Evolutionary conservation across 225 moss, liverwort and hornwort species (phyloP).

Genomic region (Takakia lepidozioides): DNA sequence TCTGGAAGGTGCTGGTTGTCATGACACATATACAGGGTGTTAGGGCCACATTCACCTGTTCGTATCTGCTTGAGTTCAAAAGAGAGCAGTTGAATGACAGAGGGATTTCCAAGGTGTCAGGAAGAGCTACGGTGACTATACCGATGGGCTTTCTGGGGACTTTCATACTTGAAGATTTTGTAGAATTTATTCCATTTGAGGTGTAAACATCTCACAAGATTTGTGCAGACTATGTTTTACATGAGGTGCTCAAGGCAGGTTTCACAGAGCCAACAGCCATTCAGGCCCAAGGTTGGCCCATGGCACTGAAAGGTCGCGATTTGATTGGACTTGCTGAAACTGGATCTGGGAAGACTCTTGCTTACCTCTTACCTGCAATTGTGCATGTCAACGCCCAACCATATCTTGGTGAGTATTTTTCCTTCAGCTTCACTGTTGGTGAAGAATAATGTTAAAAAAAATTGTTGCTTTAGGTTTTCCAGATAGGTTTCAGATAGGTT

Average conservation of each 20-base stretch:
- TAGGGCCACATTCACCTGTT: too few relatives aligned
- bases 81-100: too few relatives aligned
- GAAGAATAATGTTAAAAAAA: neutral
- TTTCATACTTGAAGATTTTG: too few relatives aligned
- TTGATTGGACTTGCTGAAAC: slow-evolving; percentile 81
- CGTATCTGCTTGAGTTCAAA: too few relatives aligned
- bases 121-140: too few relatives aligned
- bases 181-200: too few relatives aligned
- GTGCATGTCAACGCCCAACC: slow-evolving; percentile 94
- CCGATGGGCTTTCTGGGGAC: too few relatives aligned
- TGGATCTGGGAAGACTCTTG: slow-evolving; percentile 86
- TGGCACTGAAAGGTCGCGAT: slow-evolving; percentile 91
- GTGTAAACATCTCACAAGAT: too few relatives aligned
- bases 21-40: too few relatives aligned
- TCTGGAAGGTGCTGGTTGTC: too few relatives aligned
- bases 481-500: too few relatives aligned
- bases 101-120: too few relatives aligned
- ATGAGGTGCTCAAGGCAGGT: slow-evolving; percentile 85
- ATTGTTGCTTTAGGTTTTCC: neutral
- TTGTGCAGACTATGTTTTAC: slow-evolving; percentile 88
- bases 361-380: slow-evolving; percentile 76
- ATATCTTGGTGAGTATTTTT: slow-evolving; percentile 48
- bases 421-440: neutral
- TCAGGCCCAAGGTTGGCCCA: slow-evolving; percentile 94
- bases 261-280: slow-evolving; percentile 90